Conservation (phyloP, 2,329 filamentous ascomycete genomes). For the Nannizziopsis arthrosporioides region DNA sequence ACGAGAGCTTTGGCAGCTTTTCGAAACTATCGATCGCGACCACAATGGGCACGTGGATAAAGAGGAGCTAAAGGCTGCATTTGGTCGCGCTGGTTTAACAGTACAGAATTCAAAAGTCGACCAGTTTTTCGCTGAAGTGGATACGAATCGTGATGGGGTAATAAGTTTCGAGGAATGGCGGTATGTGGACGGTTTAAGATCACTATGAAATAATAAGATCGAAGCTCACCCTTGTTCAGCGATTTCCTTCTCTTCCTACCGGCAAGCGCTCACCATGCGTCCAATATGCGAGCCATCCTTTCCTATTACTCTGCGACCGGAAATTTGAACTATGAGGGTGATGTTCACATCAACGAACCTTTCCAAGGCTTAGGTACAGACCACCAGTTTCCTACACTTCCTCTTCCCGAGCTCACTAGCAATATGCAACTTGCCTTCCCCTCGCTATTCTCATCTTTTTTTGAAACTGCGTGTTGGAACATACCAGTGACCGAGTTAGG, state of each 20-base stretch:
- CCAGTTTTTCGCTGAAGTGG: slow-evolving; percentile 80
- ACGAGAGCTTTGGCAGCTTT: slow-evolving; percentile 66
- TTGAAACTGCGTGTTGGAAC: slow-evolving; percentile 7
- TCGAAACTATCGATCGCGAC: slow-evolving; percentile 76
- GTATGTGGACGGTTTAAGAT: slow-evolving; percentile 45
- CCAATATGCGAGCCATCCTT: slow-evolving; percentile 65
- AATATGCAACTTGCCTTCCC: slow-evolving; percentile 17
- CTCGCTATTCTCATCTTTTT: slow-evolving; percentile 1
- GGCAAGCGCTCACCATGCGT: slow-evolving; percentile 45
- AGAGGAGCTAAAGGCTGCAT: slow-evolving; percentile 67
- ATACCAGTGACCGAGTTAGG: slow-evolving; percentile 14
- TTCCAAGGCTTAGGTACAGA: slow-evolving; percentile 83
- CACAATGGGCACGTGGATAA: slow-evolving; percentile 77
- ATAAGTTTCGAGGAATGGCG: slow-evolving; percentile 95
- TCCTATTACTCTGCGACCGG: slow-evolving; percentile 86
- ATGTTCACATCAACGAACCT: slow-evolving; percentile 83
- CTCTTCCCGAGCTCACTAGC: slow-evolving; percentile 16
- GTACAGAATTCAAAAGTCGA: slow-evolving; percentile 67
- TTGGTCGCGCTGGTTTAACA: slow-evolving; percentile 63
- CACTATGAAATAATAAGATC: not conserved
- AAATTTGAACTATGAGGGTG: slow-evolving; percentile 83
- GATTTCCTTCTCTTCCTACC: slow-evolving; percentile 86
- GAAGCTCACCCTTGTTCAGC: slow-evolving; percentile 35
- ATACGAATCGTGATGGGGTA: slow-evolving; percentile 72
- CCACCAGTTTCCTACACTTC: slow-evolving; percentile 31